phyloP scores from a whole-genome alignment of 768 basidiomycete species.

The Leccinum incarnatum region DNA sequence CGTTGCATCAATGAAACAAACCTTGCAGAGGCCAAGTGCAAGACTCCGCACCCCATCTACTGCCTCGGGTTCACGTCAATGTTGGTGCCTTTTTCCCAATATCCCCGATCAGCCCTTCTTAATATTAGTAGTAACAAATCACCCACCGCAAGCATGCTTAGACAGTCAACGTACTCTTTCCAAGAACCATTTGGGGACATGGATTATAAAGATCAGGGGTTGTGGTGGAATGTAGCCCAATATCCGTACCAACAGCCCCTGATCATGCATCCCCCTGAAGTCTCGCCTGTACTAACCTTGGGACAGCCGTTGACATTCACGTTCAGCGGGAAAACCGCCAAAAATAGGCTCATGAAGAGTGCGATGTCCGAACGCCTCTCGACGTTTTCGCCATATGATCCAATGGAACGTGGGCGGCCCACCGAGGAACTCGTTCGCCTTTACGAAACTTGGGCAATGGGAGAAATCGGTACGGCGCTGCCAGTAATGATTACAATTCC shows the following conservation, averaged over 20 bases:
- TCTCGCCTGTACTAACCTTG: slow-evolving; percentile 20
- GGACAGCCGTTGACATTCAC: slow-evolving; percentile 27
- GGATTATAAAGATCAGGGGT: slow-evolving; percentile 20
- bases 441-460: slow-evolving; percentile 34
- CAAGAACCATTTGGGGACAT: slow-evolving; percentile 11
- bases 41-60: background rate
- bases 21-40: background rate
- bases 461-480: slow-evolving; percentile 26
- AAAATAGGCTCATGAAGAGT: slow-evolving; percentile 34
- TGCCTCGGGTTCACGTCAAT: background rate
- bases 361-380: slow-evolving; percentile 37
- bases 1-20: background rate
- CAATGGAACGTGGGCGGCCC: slow-evolving; percentile 28
- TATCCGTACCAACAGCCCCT: slow-evolving; percentile 14
- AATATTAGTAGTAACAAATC: slow-evolving; percentile 2
- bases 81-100: slow-evolving; percentile 5
- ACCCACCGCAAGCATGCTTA: slow-evolving; percentile 15
- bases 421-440: slow-evolving; percentile 35
- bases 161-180: slow-evolving; percentile 3
- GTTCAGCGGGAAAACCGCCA: slow-evolving; percentile 30
- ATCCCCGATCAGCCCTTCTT: background rate
- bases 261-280: slow-evolving; percentile 16
- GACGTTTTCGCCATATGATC: slow-evolving; percentile 32
- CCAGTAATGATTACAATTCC: background rate
- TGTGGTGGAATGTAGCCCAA: slow-evolving; percentile 8